phyloP scores from a whole-genome alignment of 768 basidiomycete genomes.

The Russula compacta region DNA sequence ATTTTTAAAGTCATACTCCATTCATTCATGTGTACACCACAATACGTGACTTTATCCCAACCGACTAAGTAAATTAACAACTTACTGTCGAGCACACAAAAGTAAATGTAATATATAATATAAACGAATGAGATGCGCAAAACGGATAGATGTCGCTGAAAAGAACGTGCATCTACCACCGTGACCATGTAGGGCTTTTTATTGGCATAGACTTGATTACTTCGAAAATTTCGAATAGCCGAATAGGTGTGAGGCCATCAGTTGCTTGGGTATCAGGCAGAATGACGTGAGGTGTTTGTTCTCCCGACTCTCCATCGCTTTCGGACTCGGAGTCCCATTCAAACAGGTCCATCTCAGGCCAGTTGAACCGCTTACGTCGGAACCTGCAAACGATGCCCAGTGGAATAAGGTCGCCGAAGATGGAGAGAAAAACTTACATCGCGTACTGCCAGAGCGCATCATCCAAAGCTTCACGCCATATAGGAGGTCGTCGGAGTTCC shows the following conservation, averaged over 20 bases:
- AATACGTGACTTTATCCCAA: neutral
- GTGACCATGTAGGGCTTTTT: neutral
- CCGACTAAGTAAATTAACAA: neutral
- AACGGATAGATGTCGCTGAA: neutral
- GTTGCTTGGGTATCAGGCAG: neutral
- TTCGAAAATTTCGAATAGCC: constrained; percentile 16
- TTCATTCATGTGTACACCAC: neutral
- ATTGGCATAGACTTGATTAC: constrained; percentile 5
- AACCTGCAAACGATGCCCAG: constrained; percentile 35
- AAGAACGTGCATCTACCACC: too few species aligned
- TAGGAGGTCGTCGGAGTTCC: constrained; percentile 24
- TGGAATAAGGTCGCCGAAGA: constrained; percentile 2
- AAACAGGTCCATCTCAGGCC: constrained; percentile 35
- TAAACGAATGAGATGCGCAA: neutral
- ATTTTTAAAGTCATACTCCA: constrained; percentile 1
- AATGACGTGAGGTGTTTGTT: neutral
- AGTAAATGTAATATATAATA: neutral
- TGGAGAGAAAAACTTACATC: constrained; percentile 32
- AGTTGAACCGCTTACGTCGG: constrained; percentile 57
- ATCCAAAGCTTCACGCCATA: constrained; percentile 28
- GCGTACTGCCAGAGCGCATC: constrained; percentile 50
- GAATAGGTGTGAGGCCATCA: constrained; percentile 18
- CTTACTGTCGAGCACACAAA: neutral
- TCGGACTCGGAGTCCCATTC: neutral
- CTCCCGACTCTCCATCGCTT: neutral